phyloP scores from a whole-genome alignment of 176 grass and related monocot species.

The Poa annua region DNA sequence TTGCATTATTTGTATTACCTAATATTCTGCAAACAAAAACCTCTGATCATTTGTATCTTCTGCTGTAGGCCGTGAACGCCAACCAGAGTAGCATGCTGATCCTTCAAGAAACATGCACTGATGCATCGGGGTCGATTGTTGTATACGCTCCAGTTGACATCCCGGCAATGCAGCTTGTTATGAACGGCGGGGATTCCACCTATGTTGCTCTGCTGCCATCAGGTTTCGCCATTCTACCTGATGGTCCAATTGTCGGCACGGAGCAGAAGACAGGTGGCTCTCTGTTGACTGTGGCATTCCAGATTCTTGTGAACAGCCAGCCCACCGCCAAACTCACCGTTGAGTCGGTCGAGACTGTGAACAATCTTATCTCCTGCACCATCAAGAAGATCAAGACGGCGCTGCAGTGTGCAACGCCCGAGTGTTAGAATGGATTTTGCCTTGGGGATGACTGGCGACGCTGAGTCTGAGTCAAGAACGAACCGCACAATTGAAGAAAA shows the following conservation, averaged over 20 bases:
- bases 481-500: slow-evolving; percentile 66
- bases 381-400: slow-evolving; percentile 92
- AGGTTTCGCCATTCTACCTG: slow-evolving; percentile 88
- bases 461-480: slow-evolving; percentile 95
- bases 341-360: slow-evolving; percentile 91
- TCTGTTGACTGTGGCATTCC: slow-evolving; percentile 87
- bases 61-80: slow-evolving; percentile 68
- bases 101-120: slow-evolving; percentile 91
- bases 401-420: slow-evolving; percentile 55
- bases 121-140: slow-evolving; percentile 91
- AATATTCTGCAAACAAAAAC: not conserved
- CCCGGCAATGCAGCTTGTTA: slow-evolving; percentile 97
- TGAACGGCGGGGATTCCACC: slow-evolving; percentile 92
- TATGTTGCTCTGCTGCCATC: slow-evolving; percentile 91
- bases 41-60: slow-evolving; percentile 4
- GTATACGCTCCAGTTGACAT: slow-evolving; percentile 95
- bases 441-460: not conserved
- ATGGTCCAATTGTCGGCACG: slow-evolving; percentile 45
- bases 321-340: slow-evolving; percentile 86
- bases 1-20: not conserved
- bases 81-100: slow-evolving; percentile 99
- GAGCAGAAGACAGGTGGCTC: slow-evolving; percentile 54
- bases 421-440: not conserved
- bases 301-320: slow-evolving; percentile 98
- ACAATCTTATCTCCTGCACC: slow-evolving; percentile 93